These are phyloP conservation scores for Orbilia brochopaga DNA, from an alignment of 2,329 filamentous ascomycete species.

Conservation along the genomic window DNA sequence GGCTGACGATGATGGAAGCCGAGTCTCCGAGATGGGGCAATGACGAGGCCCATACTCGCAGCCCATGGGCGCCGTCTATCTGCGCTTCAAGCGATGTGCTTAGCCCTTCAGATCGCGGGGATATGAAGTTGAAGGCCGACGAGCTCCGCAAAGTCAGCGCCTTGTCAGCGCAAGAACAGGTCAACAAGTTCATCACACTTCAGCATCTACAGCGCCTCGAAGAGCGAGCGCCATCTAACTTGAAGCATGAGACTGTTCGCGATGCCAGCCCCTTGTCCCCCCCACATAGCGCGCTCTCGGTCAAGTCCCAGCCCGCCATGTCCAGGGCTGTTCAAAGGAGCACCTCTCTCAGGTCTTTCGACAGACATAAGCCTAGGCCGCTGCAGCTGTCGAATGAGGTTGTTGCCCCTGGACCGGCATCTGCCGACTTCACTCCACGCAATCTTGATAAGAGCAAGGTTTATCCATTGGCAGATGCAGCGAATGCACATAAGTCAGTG, in stretches of 20 bases:
- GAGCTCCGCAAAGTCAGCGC: slow-evolving; percentile 72
- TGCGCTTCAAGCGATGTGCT: slow-evolving; percentile 91
- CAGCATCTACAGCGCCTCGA: slow-evolving; percentile 69
- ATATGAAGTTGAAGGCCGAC: slow-evolving; percentile 70
- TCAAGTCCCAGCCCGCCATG: slow-evolving; percentile 39
- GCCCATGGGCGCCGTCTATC: slow-evolving; percentile 70
- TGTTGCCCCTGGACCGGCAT: slow-evolving; percentile 39
- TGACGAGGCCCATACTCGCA: slow-evolving; percentile 24
- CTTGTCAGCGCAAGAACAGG: slow-evolving; percentile 87
- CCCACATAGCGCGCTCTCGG: slow-evolving; percentile 27
- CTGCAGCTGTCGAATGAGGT: slow-evolving; percentile 41
- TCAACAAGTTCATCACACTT: slow-evolving; percentile 86
- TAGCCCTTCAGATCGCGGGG: slow-evolving; percentile 68
- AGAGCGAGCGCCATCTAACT: slow-evolving; percentile 52
- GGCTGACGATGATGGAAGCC: slow-evolving; percentile 42
- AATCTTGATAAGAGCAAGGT: slow-evolving; percentile 36
- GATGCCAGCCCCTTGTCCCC: slow-evolving; percentile 45
- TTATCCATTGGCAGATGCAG: slow-evolving; percentile 27
- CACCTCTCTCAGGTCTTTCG: slow-evolving; percentile 44
- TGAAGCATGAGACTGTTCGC: slow-evolving; percentile 35
- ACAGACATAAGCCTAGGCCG: slow-evolving; percentile 41
- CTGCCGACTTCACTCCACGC: slow-evolving; percentile 39
- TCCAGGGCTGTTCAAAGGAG: slow-evolving; percentile 45
- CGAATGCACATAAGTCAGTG: neutral
- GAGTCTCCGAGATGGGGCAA: slow-evolving; percentile 48